A percentile compares a stretch with the other conserved stretches of the same genome.
Evolutionary conservation across 129 eudicot genomes (phyloP).

Genomic region (Pseudognaphalium luteoalbum): DNA sequence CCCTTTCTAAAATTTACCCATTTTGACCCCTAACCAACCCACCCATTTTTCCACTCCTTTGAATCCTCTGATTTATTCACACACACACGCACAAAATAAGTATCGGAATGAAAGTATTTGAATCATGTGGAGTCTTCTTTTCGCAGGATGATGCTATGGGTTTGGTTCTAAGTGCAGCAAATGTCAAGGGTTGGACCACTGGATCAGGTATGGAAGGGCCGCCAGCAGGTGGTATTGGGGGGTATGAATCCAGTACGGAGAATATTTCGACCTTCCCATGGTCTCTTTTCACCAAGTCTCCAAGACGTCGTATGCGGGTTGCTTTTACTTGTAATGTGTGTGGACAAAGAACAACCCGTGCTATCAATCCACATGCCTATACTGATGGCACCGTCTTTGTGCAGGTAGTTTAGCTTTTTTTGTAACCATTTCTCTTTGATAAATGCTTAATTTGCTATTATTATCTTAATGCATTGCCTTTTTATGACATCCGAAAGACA

Average conservation of each 20-base stretch:
- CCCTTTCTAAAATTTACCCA: background rate
- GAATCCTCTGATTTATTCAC: background rate
- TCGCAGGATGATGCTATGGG: constrained; percentile 26
- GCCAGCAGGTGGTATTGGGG: background rate
- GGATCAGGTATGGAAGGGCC: constrained; percentile 28
- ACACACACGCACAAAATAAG: background rate
- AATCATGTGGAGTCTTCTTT: constrained; percentile 5
- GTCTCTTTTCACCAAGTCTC: constrained; percentile 24
- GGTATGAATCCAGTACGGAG: background rate
- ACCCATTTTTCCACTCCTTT: background rate
- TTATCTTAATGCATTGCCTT: background rate
- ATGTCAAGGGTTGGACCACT: constrained; percentile 21
- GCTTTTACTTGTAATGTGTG: constrained; percentile 28
- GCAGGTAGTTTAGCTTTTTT: constrained; percentile 1
- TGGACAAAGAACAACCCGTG: constrained; percentile 27
- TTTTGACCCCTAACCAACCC: background rate
- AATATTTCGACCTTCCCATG: constrained; percentile 21
- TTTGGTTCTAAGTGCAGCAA: constrained; percentile 27
- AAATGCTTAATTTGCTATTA: background rate
- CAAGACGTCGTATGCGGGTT: constrained; percentile 25
- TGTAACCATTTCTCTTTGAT: background rate
- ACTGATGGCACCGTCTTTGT: constrained; percentile 25
- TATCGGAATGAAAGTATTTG: background rate
- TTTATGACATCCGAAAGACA: background rate
- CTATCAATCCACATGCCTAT: constrained; percentile 29